phyloP scores from a whole-genome alignment of 75 land plant genomes.

The Selaginella tamariscina region DNA sequence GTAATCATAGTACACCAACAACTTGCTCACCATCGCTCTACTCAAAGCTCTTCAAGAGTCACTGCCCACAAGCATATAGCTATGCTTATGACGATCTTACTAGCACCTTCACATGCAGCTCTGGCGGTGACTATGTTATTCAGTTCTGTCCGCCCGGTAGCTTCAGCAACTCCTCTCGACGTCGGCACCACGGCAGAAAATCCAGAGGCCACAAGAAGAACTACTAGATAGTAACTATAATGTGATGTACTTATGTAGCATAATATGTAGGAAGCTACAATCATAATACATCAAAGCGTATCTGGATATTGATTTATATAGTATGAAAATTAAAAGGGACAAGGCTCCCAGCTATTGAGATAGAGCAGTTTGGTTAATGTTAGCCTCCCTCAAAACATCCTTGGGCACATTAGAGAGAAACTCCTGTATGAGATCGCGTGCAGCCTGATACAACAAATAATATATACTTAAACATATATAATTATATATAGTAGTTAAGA shows the following conservation, averaged over 20 bases:
- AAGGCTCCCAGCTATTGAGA: too few relatives aligned
- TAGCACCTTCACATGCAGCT: conserved; percentile 1
- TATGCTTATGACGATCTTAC: conserved; percentile 7
- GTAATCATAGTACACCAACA: background rate
- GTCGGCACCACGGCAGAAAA: background rate
- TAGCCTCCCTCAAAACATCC: background rate
- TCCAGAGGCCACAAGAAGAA: background rate
- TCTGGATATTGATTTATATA: too few relatives aligned
- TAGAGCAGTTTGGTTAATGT: background rate
- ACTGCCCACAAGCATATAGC: conserved; percentile 10
- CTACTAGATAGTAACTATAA: too few relatives aligned
- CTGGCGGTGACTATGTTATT: background rate
- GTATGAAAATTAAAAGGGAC: too few relatives aligned
- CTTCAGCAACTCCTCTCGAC: background rate
- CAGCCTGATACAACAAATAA: background rate
- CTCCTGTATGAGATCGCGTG: background rate
- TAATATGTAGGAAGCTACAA: too few relatives aligned
- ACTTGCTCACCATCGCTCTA: conserved; percentile 1
- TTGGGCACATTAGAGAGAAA: background rate
- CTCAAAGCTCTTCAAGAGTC: background rate
- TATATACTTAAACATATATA: too few relatives aligned
- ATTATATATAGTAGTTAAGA: too few relatives aligned
- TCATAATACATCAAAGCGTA: too few relatives aligned
- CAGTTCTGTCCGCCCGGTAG: background rate
- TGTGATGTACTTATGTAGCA: too few relatives aligned